Evolutionary conservation across 176 grass and related monocot genomes (phyloP).

Genomic region (Stipa capillata): DNA sequence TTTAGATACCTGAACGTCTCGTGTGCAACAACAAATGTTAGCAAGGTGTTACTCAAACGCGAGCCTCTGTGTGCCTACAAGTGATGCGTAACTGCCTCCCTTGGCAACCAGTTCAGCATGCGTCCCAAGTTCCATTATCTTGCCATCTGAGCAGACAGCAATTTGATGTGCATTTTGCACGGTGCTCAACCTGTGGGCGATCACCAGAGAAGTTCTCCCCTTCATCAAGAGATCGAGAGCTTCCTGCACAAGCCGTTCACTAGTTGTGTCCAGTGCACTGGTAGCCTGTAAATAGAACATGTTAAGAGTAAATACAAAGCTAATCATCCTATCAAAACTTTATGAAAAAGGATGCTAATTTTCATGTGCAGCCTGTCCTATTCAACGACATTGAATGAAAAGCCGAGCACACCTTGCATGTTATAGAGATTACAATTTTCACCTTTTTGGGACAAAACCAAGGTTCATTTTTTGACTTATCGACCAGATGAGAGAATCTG

Average conservation of each 20-base stretch:
- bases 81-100: conserved; percentile 69
- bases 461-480: too few species aligned
- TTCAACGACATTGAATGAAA: too few species aligned
- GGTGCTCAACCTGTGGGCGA: conserved; percentile 87
- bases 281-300: conserved; percentile 53
- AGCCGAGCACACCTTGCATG: too few species aligned
- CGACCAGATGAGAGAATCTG: too few species aligned
- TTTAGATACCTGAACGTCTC: neutral
- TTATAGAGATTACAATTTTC: too few species aligned
- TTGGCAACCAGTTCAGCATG: conserved; percentile 62
- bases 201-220: conserved; percentile 82
- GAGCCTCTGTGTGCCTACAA: conserved; percentile 74
- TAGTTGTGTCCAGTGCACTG: conserved; percentile 80
- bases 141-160: conserved; percentile 71
- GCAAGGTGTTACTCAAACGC: conserved; percentile 60
- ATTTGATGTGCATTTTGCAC: conserved; percentile 87
- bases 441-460: too few species aligned
- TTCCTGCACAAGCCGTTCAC: conserved; percentile 83
- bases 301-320: neutral
- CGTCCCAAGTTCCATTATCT: too few species aligned
- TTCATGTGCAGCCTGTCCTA: neutral
- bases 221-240: conserved; percentile 88
- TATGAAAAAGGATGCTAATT: neutral
- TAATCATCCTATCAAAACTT: neutral
- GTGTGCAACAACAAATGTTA: neutral